Base-by-base conservation (phyloP, 2,329 filamentous ascomycete species). In the Thielaviopsis punctulata region DNA sequence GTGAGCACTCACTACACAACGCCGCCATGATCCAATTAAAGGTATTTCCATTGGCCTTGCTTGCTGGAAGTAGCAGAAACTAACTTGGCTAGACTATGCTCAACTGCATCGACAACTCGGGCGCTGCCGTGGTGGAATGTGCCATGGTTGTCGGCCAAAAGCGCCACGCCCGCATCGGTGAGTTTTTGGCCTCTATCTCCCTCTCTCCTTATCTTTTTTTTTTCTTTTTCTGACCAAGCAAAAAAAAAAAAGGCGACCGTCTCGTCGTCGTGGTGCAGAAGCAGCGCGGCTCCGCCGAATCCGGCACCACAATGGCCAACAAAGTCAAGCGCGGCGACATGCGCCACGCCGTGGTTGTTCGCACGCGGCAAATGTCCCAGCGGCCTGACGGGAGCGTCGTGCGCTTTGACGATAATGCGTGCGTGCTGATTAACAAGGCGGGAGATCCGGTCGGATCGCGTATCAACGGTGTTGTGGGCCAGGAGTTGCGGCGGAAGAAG, bases 81-180 rank as follows among this genome's bases (percentile, higher is more conserved):
- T 43, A 12, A 36, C 10, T 33, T 27, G 7, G 0, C 5, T 60
- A 95, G 92, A 85, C 89, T 65, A 87, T 98, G 79, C 79, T 98
- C 62, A 95, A 92, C 71, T 96, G 92, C 82, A 96, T 98, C 79
- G 92, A 98, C 82, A 98, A 95, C 75, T 96, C 92, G 59, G 92
- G 92, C 65, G 92, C 92, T 60, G 89, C 92, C 62, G 76, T 98
- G 59, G 92, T 96, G 70, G 92, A 98, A 73, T 98, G 92, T 71
- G 86, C 84, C 66, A 84, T 90, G 65, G 84, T 96, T 57, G 73
- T 98, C 62, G 86, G 86, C 63, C 92, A 90, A 72, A 94, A 95
- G 72, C 74, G 80, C 59, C 79, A 82, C 62, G 92, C 90, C 55
- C 83, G 82, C 63, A 89, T 98, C 63, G 92, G 89, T 95, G 76